Percentiles rank a stretch among this genome's conserved stretches.
Conservation (phyloP, 306 rosid species). For the Cucurbita argyrosperma region DNA sequence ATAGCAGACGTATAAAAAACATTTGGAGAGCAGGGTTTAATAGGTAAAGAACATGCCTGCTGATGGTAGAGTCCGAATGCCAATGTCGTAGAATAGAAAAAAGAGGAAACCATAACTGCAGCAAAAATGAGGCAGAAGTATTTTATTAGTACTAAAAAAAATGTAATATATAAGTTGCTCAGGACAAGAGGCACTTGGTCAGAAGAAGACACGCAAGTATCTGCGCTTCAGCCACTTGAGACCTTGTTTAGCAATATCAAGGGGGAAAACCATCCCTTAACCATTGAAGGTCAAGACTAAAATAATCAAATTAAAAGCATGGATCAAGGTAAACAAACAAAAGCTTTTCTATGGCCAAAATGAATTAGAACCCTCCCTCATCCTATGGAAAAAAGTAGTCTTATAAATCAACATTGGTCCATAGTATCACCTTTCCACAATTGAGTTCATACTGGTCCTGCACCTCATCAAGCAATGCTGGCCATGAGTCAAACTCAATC, state of each 20-base stretch:
- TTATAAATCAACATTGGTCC: neutral
- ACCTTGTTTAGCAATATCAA: neutral
- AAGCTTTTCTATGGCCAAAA: neutral
- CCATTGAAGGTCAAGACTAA: neutral
- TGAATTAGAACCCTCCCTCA: neutral
- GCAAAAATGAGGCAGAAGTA: constrained; percentile 6
- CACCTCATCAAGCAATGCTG: constrained; percentile 71
- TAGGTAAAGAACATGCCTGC: constrained; percentile 32
- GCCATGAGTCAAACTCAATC: constrained; percentile 74
- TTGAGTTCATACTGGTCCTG: constrained; percentile 53
- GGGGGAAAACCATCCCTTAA: neutral
- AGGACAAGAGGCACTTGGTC: neutral
- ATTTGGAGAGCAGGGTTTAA: neutral
- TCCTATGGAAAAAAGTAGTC: neutral
- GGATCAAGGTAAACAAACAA: neutral
- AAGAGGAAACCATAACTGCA: constrained; percentile 92
- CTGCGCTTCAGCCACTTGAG: neutral
- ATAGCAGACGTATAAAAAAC: neutral
- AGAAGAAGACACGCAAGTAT: neutral
- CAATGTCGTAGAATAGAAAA: constrained; percentile 37
- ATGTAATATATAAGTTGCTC: neutral
- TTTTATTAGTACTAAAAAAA: constrained; percentile 5
- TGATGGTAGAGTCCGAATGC: constrained; percentile 24
- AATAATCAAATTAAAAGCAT: neutral
- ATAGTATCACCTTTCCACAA: constrained; percentile 52